Conservation (phyloP, 495 filamentous ascomycete species). For the Neurospora sublineolata region DNA sequence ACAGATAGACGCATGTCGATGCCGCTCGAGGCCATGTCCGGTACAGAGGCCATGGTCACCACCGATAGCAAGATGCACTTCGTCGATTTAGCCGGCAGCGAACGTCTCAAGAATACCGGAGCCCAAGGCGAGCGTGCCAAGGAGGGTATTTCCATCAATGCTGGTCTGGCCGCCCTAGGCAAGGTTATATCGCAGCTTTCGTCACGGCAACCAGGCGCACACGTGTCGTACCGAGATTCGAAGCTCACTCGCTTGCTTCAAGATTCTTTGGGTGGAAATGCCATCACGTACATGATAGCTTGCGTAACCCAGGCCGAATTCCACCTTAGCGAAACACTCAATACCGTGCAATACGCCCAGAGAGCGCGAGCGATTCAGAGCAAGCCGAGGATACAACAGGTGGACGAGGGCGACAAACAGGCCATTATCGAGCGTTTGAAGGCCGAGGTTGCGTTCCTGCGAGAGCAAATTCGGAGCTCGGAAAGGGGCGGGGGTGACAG, state of each 20-base stretch:
- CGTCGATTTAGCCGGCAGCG: slow-evolving; percentile 94
- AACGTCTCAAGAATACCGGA: slow-evolving; percentile 92
- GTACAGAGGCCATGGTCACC: slow-evolving; percentile 56
- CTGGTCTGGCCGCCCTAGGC: slow-evolving; percentile 84
- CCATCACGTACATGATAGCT: slow-evolving; percentile 98
- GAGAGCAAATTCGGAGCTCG: slow-evolving; percentile 75
- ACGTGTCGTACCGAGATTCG: slow-evolving; percentile 97
- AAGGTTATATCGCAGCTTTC: slow-evolving; percentile 98
- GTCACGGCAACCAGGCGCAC: slow-evolving; percentile 72
- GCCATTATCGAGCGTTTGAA: slow-evolving; percentile 88
- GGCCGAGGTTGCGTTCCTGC: slow-evolving; percentile 85
- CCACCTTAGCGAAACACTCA: slow-evolving; percentile 93
- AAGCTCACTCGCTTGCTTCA: slow-evolving; percentile 90
- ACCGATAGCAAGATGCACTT: slow-evolving; percentile 98
- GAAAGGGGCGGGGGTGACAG: slow-evolving; percentile 50
- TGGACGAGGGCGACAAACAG: slow-evolving; percentile 91
- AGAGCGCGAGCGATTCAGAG: slow-evolving; percentile 93
- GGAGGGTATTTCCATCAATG: slow-evolving; percentile 98
- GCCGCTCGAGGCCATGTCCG: slow-evolving; percentile 69
- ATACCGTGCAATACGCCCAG: slow-evolving; percentile 95
- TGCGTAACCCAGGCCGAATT: slow-evolving; percentile 96
- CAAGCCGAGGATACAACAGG: slow-evolving; percentile 90
- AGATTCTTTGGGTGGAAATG: slow-evolving; percentile 95
- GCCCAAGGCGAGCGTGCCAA: slow-evolving; percentile 90
- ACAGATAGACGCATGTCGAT: slow-evolving; percentile 82